Base-by-base conservation (phyloP, 352 stramenopile genomes). In the Phytophthora quininea region DNA sequence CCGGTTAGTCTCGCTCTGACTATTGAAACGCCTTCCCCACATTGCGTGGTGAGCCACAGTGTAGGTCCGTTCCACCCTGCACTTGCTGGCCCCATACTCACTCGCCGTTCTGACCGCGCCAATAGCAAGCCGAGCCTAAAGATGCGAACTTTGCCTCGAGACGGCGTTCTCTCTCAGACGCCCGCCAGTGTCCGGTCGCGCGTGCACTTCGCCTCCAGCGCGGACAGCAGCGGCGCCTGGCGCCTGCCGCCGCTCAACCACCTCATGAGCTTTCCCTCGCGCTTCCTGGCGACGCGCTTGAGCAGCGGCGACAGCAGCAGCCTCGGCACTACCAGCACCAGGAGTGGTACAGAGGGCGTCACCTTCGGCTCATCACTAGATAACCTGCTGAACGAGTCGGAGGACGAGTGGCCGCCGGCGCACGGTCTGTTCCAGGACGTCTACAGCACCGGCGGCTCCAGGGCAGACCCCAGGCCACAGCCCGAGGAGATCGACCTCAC, bases 401-500 rank as follows among this genome's bases (percentile, higher is more conserved):
- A 80, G 32, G 62, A 64, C n/a, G 61, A 67, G 3, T 72, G 57
- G 37, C 27, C 38, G 14, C 15, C 30, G 10, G 19, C 52, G 6
- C 33, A 31, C 15, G 24, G 30, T 14, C 54, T 52, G 29, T 68
- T 61, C 27, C 45, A 65, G 14, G 53, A 67, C 53, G 27, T 55
- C 9, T 38, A 50, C 24, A 37, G 45, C 27, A 15, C 54, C 40
- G 47, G 32, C 19, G 19, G 19, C 19, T 50, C 24, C 10, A 42
- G 1, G 38, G 19, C 19, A 40, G 19, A 9, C 12, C 30, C 48
- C 40, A 35, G 50, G 7, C 35, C 58, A 29, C 71, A 55, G 3
- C 64, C 70, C 3, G 70, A 86, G 48, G 74, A 89, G 48, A 93
- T 93, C 51, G 85, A 93, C 35, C 64, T 93, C 38, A 93, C 85